Conservation (phyloP, 192 early-diverging fungal genomes). For the Irineochytrium annulatum region DNA sequence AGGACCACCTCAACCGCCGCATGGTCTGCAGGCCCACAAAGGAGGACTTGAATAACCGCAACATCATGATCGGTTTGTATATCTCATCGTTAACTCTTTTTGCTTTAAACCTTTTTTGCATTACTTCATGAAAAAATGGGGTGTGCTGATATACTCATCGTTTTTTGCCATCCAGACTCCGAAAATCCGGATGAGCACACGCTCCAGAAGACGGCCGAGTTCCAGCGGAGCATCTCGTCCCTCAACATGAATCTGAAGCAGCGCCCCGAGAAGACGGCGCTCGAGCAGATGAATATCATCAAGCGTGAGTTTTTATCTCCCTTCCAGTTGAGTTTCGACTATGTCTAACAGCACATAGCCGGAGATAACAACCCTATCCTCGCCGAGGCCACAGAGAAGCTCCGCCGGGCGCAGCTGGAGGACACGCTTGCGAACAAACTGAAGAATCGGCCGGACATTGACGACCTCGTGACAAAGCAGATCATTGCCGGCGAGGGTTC, state of each 20-base stretch:
- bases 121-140: no score
- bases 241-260: slow-evolving; percentile 47
- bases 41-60: slow-evolving; percentile 48
- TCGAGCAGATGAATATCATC: slow-evolving; percentile 50
- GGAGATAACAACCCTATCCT: slow-evolving; percentile 26
- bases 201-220: no score
- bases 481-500: slow-evolving; percentile 47
- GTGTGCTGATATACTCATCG: no score
- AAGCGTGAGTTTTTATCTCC: slow-evolving; percentile 36
- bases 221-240: slow-evolving; percentile 1
- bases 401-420: slow-evolving; percentile 35
- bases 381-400: slow-evolving; percentile 35
- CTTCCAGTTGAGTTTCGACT: no score
- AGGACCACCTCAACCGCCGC: slow-evolving; percentile 37
- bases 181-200: no score
- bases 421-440: slow-evolving; percentile 43
- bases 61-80: slow-evolving; percentile 41
- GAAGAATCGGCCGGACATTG: slow-evolving; percentile 35
- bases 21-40: slow-evolving; percentile 36
- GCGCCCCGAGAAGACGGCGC: slow-evolving; percentile 41
- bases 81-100: no score
- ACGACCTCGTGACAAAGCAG: slow-evolving; percentile 30
- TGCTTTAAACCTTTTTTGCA: no score
- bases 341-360: not conserved
- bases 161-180: no score